Percentiles rank a stretch among this genome's conserved stretches.
Conservation (phyloP, 768 basidiomycete genomes). For the Krasilnikovozyma curviuscula region DNA sequence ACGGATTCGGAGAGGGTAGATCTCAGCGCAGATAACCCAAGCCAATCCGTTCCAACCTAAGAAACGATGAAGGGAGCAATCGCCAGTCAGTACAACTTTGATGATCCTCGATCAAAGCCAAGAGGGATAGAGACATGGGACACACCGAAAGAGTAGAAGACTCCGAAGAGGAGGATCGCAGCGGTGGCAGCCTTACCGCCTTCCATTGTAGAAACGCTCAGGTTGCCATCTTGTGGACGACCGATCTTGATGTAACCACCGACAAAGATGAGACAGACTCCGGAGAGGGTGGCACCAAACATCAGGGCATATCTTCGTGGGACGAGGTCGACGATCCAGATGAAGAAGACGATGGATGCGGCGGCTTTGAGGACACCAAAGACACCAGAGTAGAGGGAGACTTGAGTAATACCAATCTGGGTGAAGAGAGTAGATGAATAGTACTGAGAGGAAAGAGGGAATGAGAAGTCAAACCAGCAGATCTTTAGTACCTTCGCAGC, state of each 20-base stretch:
- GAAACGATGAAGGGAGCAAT: too few relatives aligned
- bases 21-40: conserved; percentile 14
- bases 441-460: conserved; percentile 23
- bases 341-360: conserved; percentile 27
- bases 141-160: conserved; percentile 3
- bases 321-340: conserved; percentile 31
- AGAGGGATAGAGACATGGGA: too few relatives aligned
- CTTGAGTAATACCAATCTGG: conserved; percentile 32
- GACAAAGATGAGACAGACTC: too few relatives aligned
- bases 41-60: conserved; percentile 12
- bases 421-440: conserved; percentile 36
- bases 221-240: neutral
- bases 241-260: conserved; percentile 18
- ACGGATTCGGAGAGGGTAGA: conserved; percentile 16
- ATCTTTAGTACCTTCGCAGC: neutral
- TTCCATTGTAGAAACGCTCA: neutral
- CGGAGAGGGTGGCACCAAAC: conserved; percentile 29
- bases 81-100: too few relatives aligned
- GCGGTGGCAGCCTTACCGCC: conserved; percentile 2
- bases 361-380: conserved; percentile 33
- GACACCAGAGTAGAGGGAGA: conserved; percentile 33
- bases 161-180: conserved; percentile 8
- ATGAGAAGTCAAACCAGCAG: neutral
- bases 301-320: conserved; percentile 32
- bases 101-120: too few relatives aligned